A percentile compares a stretch with the other conserved stretches of the same genome.
phyloP scores from a whole-genome alignment of 2,329 filamentous ascomycete species.

The Fusarium sp. region DNA sequence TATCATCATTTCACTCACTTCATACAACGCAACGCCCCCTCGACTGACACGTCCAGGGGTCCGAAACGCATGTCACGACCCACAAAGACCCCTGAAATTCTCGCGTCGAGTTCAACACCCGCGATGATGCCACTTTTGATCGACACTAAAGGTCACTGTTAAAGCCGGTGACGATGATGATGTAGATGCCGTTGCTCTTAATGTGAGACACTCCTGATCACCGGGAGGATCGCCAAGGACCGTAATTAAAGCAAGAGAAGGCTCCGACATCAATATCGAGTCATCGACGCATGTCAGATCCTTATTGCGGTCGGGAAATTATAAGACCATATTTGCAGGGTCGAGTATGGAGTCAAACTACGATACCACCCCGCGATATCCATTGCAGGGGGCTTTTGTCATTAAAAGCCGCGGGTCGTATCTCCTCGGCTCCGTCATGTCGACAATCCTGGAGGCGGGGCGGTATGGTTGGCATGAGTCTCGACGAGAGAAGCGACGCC shows the following conservation, averaged over 20 bases:
- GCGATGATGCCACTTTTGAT: slow-evolving; percentile 24
- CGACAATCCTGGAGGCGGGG: slow-evolving; percentile 20
- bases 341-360: slow-evolving; percentile 1
- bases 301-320: background rate
- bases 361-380: slow-evolving; percentile 16
- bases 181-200: slow-evolving; percentile 1
- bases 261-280: background rate
- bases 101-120: background rate
- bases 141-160: slow-evolving; percentile 10
- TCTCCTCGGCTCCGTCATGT: slow-evolving; percentile 6
- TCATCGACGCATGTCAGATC: background rate
- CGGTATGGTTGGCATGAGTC: slow-evolving; percentile 20
- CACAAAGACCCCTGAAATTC: slow-evolving; percentile 41
- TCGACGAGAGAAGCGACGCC: slow-evolving; percentile 25
- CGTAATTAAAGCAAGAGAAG: slow-evolving; percentile 8
- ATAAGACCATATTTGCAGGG: slow-evolving; percentile 1
- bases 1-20: background rate
- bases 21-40: background rate
- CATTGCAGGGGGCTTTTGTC: background rate
- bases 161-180: background rate
- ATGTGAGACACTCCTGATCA: slow-evolving; percentile 16
- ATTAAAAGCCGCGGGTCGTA: background rate
- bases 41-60: slow-evolving; percentile 15
- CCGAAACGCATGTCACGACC: slow-evolving; percentile 31
- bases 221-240: background rate